Evolutionary conservation across 2,329 filamentous ascomycete species (phyloP), one percentile per base, ranked within the genome.

Genomic region (Eutypa lata): DNA sequence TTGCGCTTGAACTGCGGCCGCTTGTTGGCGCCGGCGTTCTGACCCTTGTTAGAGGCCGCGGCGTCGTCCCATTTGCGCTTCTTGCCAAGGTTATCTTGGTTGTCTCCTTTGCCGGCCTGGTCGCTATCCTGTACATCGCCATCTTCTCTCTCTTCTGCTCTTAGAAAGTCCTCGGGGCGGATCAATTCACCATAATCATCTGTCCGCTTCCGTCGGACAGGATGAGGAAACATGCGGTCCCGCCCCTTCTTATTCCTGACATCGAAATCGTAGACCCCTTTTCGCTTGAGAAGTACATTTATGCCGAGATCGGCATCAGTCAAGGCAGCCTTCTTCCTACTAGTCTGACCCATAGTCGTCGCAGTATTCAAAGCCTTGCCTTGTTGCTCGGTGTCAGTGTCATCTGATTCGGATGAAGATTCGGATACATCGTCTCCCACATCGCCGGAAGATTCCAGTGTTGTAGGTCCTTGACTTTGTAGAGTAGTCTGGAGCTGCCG

Each of bases 131-230:
- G 82, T 13, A 82, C 83, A 40, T 90, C 87, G 18, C 83, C 79
- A 24, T 84, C 81, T 53, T 96, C 91, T 53, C 91, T 86, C 71
- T 97, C 94, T 67, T 99, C 94, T 0, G 92, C 93, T 53, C 92
- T 84, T 1, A 97, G 80, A 66, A 93, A 99, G 58, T 99, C 94
- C 68, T 97, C 94, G 0, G 93, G 90, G 50, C 91, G 85, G 61
- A 99, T 97, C 16, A 95, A 75, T 59, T 99, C 94, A 53, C 94
- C 94, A 71, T 94, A 99, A 58, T 97, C 93, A 66, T 97, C 94
- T 28, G 81, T 84, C 48, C 91, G 86, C 67, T 86, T 89, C 63
- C 90, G 81, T 49, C 91, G 86, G 22, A 92, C 83, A 1, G 92
- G 83, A 50, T 95, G 87, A 0, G 94, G 94, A 66, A 97, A 97